Conservation (phyloP, 169 alveolate genomes). For the Besnoitia besnoiti region DNA sequence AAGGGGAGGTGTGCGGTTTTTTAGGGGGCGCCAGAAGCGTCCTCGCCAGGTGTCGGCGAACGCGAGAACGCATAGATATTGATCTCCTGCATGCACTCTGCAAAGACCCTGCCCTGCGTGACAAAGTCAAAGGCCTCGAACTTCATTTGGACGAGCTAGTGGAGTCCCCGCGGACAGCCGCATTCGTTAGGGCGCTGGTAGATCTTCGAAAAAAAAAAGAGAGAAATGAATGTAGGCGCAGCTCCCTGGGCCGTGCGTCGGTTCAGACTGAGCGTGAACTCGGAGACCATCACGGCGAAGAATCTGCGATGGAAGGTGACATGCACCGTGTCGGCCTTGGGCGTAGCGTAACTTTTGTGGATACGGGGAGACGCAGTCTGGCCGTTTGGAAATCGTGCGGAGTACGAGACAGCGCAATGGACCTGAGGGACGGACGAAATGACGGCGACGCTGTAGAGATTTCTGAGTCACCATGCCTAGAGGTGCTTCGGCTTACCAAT, state of each 20-base stretch:
- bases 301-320: too few relatives aligned
- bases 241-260: not conserved
- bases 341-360: too few relatives aligned
- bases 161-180: not conserved
- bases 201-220: not conserved
- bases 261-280: too few relatives aligned
- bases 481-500: not conserved
- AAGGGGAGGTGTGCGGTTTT: too few relatives aligned
- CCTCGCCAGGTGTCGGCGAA: slow-evolving; percentile 5
- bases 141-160: not conserved
- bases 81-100: not conserved
- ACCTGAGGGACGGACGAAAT: not conserved
- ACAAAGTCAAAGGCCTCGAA: not conserved
- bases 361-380: too few relatives aligned
- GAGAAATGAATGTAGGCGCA: not conserved
- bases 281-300: too few relatives aligned
- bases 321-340: too few relatives aligned
- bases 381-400: too few relatives aligned
- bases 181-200: not conserved
- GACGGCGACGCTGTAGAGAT: not conserved
- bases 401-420: not conserved
- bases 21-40: not conserved
- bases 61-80: not conserved
- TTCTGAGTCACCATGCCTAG: not conserved
- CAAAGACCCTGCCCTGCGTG: not conserved